These are phyloP conservation scores for Centrapalus pauciflorus DNA, from an alignment of 129 eudicot genomes.

Conservation along the genomic window DNA sequence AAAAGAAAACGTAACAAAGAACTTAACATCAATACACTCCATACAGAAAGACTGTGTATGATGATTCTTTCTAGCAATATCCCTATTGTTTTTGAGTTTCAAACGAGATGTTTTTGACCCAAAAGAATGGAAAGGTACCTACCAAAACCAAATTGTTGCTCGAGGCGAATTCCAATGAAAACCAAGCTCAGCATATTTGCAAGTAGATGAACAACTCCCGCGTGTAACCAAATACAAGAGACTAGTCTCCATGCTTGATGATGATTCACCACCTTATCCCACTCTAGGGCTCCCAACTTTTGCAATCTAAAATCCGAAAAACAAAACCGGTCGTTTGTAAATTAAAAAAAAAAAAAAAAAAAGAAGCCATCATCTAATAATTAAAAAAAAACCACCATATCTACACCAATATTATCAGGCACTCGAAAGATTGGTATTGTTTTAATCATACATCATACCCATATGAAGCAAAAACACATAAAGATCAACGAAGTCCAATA, in stretches of 20 bases:
- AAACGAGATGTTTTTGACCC: too few species aligned
- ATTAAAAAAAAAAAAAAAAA: neutral
- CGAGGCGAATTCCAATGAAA: constrained; percentile 92
- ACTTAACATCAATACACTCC: too few species aligned
- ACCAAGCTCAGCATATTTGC: constrained; percentile 93
- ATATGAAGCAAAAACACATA: neutral
- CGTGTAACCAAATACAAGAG: constrained; percentile 83
- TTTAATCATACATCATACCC: too few species aligned
- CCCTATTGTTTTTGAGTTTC: too few species aligned
- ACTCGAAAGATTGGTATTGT: neutral
- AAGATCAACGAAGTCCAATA: neutral
- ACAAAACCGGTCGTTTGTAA: neutral
- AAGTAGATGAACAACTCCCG: constrained; percentile 87
- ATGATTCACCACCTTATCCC: constrained; percentile 69
- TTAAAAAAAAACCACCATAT: neutral
- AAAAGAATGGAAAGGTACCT: constrained; percentile 3
- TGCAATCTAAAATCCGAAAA: constrained; percentile 42
- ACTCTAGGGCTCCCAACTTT: constrained; percentile 81
- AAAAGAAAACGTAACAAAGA: neutral
- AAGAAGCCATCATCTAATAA: neutral
- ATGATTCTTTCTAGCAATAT: too few species aligned
- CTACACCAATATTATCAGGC: neutral
- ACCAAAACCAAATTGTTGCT: constrained; percentile 94
- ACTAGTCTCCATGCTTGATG: constrained; percentile 91
- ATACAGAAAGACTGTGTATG: too few species aligned